Percentiles rank a stretch among this genome's conserved stretches.
These are phyloP conservation scores for Lepiota subincarnata DNA, from an alignment of 768 basidiomycete species.

Conservation along the genomic window DNA sequence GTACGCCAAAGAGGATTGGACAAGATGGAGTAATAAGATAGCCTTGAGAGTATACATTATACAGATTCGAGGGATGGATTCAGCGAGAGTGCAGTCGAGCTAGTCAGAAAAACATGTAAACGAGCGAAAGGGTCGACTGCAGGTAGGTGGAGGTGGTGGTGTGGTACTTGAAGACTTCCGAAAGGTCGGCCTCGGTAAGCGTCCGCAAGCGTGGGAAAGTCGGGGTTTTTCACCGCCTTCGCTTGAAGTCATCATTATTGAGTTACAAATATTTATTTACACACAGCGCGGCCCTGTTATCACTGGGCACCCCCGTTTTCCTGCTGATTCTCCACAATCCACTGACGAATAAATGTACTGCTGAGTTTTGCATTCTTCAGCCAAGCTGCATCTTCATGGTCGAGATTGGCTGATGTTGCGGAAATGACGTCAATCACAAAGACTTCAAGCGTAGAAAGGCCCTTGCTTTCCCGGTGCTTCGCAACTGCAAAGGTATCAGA, in stretches of 20 bases:
- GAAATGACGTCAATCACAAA: conserved; percentile 92
- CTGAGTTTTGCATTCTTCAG: conserved; percentile 87
- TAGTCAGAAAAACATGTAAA: conserved; percentile 10
- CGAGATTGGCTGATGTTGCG: conserved; percentile 51
- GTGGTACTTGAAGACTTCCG: neutral
- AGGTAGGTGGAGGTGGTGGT: conserved; percentile 5
- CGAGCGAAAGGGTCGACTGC: conserved; percentile 7
- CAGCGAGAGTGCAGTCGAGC: neutral
- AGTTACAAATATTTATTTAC: no score
- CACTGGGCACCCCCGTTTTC: neutral
- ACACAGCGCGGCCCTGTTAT: no score
- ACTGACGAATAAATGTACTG: conserved; percentile 87
- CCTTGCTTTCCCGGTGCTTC: conserved; percentile 48
- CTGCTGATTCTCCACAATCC: conserved; percentile 54
- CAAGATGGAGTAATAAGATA: neutral
- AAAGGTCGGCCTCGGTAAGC: neutral
- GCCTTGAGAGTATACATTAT: conserved; percentile 1
- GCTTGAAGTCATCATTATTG: no score
- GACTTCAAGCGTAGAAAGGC: conserved; percentile 55
- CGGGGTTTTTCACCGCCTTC: no score
- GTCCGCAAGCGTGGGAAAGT: no score
- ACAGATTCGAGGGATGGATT: neutral
- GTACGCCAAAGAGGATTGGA: conserved; percentile 18
- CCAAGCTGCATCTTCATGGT: conserved; percentile 60
- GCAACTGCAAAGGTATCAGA: conserved; percentile 46